These are phyloP conservation scores for Penicillium odoratum DNA, from an alignment of 495 filamentous ascomycete genomes.

Conservation along the genomic window DNA sequence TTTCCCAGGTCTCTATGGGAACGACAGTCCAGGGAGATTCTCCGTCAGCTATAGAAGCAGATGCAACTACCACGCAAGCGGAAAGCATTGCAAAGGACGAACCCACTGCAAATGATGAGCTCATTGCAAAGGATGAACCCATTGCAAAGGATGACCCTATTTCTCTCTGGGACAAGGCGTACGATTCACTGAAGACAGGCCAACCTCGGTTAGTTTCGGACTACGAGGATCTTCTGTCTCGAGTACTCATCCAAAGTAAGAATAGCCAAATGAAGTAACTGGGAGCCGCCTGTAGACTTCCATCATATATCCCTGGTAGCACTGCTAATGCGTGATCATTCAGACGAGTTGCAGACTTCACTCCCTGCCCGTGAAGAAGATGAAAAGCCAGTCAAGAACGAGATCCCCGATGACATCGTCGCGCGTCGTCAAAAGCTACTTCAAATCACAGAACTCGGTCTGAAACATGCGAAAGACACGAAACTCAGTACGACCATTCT, in stretches of 20 bases:
- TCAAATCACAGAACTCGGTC: conserved; percentile 4
- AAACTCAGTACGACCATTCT: conserved; percentile 7
- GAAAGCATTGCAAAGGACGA: no score
- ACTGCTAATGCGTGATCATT: background rate
- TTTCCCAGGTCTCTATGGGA: no score
- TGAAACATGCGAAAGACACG: conserved; percentile 8
- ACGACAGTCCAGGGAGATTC: no score
- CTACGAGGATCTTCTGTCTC: conserved; percentile 11
- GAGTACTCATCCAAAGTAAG: conserved; percentile 7
- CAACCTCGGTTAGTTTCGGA: background rate
- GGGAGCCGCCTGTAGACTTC: background rate
- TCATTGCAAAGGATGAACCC: no score
- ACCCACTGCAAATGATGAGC: no score
- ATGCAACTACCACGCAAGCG: no score
- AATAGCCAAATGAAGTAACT: no score
- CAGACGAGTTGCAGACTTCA: background rate
- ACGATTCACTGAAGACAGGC: conserved; percentile 6
- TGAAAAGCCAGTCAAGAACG: background rate
- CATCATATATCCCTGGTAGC: background rate
- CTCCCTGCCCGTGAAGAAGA: background rate
- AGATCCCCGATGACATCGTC: conserved; percentile 5
- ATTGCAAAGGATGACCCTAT: no score
- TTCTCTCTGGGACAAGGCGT: conserved; percentile 14
- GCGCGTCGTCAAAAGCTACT: conserved; percentile 5
- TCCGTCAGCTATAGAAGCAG: no score